phyloP scores from a whole-genome alignment of 345 rosid genomes.

The Brassica juncea region DNA sequence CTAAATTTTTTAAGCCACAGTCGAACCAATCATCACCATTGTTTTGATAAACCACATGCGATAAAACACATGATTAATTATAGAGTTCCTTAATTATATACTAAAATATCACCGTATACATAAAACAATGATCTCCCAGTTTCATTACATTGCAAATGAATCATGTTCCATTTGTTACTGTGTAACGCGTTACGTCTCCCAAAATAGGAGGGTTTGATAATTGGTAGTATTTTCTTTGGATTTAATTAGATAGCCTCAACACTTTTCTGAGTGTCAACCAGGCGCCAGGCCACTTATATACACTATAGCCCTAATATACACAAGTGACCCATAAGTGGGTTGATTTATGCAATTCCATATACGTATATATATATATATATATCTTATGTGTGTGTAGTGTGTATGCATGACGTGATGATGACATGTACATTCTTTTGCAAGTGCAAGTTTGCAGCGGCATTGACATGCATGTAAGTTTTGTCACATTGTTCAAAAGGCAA shows the following conservation, averaged over 20 bases:
- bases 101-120: not conserved
- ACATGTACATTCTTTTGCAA: constrained; percentile 27
- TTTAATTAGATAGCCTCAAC: not conserved
- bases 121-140: not conserved
- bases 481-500: constrained; percentile 6
- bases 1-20: too few relatives aligned
- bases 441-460: constrained; percentile 26
- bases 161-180: not conserved
- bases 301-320: not conserved
- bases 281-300: constrained; percentile 31
- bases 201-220: not conserved
- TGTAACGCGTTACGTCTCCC: not conserved
- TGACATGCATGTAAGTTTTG: constrained; percentile 32
- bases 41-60: not conserved
- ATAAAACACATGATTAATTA: not conserved
- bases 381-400: not conserved
- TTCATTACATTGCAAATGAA: not conserved
- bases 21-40: too few relatives aligned
- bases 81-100: not conserved
- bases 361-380: not conserved
- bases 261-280: constrained; percentile 16
- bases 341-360: constrained; percentile 15
- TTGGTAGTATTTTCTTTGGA: constrained; percentile 1
- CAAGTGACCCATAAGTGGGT: constrained; percentile 27
- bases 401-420: constrained; percentile 41